Conservation (phyloP, 768 basidiomycete species). For the Dentipellis fragilis region DNA sequence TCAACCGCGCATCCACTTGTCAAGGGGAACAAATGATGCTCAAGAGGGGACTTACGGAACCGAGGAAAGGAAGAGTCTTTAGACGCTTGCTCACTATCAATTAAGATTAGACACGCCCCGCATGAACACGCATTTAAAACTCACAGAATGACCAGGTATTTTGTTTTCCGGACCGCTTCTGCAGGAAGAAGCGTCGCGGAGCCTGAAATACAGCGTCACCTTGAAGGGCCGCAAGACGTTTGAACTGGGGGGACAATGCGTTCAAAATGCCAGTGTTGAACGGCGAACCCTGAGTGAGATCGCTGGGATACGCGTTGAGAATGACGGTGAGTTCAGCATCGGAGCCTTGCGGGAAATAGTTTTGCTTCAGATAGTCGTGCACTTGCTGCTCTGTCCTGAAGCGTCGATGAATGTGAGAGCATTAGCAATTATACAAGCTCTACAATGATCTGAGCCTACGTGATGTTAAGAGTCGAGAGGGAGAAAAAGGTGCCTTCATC, state of each 20-base stretch:
- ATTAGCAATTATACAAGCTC: not conserved
- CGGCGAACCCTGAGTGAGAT: constrained; percentile 18
- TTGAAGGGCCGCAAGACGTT: constrained; percentile 27
- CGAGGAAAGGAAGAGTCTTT: constrained; percentile 19
- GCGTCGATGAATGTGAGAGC: not conserved
- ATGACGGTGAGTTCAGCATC: constrained; percentile 6
- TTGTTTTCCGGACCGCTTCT: constrained; percentile 22
- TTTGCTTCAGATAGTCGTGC: constrained; percentile 3
- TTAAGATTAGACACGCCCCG: not conserved
- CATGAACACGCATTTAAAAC: constrained; percentile 4
- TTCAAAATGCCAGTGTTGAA: constrained; percentile 16
- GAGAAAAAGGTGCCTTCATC: constrained; percentile 20
- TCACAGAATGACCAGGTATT: constrained; percentile 25
- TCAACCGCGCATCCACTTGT: not conserved
- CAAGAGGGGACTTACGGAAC: constrained; percentile 12
- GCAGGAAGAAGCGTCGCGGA: constrained; percentile 25
- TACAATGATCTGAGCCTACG: constrained; percentile 9
- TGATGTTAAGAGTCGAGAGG: constrained; percentile 15
- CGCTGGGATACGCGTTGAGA: constrained; percentile 8
- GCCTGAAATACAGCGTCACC: constrained; percentile 28
- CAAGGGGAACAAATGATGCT: not conserved
- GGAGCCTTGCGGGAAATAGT: constrained; percentile 3
- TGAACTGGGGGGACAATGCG: constrained; percentile 26
- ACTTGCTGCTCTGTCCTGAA: constrained; percentile 10
- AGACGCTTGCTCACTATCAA: constrained; percentile 24